Evolutionary conservation across 352 stramenopile genomes (phyloP), one percentile per base, ranked within the genome.

Genomic region (Aphanomyces invadans): DNA sequence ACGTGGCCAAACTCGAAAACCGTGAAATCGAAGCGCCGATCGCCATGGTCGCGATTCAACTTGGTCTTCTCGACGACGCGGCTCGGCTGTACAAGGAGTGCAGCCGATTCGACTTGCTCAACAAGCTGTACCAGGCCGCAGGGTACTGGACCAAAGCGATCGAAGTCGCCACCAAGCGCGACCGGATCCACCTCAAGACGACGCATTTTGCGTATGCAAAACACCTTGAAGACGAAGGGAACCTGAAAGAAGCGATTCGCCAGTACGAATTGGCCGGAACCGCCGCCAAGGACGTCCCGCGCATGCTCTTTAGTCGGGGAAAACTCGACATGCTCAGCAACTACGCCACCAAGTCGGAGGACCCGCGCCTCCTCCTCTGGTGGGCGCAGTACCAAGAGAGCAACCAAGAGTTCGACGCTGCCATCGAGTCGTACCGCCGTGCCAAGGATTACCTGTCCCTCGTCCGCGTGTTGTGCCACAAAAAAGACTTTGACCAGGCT

Each of bases 371-470:
- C 17, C 71, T 91, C 4, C 86, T 93, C 42, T 98, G 93, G 93
- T 98, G 89, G 89, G 95, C 88, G 1, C 83, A 96, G 61, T 98
- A 97, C 70, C 81, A 92, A 59, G 89, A 98, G 72, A 95, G 80
- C 66, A 79, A 93, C 28, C 88, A 89, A 0, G 74, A 97, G 28
- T 87, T 95, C 19, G 89, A 96, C 63, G 69, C 75, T 4, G 94
- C 94, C 11, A 84, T 90, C 21, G 82, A 91, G 29, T 96, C 76
- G 60, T 98, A 98, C 75, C 73, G 87, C 38, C 76, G 78, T 19
- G 87, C 92, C 4, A 79, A 90, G 31, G 91, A 98, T 52, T 80
- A 93, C 66, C 72, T 97, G 2, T 95, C 80, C 3, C 79, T 97
- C 26, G 92, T 98, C 2, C 81, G 95, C n/a, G 83, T 98, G 23